Evolutionary conservation across 2,329 filamentous ascomycete genomes (phyloP).

Genomic region (Botrytis porri): DNA sequence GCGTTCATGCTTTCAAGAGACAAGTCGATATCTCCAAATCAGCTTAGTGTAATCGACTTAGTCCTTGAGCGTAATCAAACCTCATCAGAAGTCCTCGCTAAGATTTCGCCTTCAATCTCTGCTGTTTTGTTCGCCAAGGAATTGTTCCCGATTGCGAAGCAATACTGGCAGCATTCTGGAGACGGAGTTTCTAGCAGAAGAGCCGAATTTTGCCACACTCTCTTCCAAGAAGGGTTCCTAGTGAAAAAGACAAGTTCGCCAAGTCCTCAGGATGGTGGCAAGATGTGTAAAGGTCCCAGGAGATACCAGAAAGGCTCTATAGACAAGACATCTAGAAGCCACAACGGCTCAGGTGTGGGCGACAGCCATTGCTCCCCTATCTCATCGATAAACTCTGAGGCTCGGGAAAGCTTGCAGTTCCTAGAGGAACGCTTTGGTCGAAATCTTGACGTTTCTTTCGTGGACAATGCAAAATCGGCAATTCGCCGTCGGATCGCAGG

Average conservation of each 20-base stretch:
- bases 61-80: constrained; percentile 57
- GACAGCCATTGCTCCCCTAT: neutral
- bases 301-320: constrained; percentile 69
- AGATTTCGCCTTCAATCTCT: constrained; percentile 59
- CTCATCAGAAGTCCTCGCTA: constrained; percentile 50
- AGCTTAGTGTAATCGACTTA: constrained; percentile 59
- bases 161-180: constrained; percentile 96
- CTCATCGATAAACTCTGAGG: constrained; percentile 30
- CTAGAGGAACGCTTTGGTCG: constrained; percentile 93
- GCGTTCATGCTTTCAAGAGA: constrained; percentile 67
- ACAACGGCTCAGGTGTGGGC: constrained; percentile 22
- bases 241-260: constrained; percentile 44
- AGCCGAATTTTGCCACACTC: constrained; percentile 80
- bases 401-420: constrained; percentile 70
- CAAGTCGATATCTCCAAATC: constrained; percentile 48
- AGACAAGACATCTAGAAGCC: constrained; percentile 40
- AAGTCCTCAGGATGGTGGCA: constrained; percentile 30
- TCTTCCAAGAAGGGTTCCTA: constrained; percentile 68
- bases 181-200: constrained; percentile 89
- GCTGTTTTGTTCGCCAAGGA: constrained; percentile 69
- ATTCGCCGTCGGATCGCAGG: constrained; percentile 87
- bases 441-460: constrained; percentile 78
- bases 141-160: constrained; percentile 72
- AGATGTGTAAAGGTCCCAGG: constrained; percentile 63
- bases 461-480: constrained; percentile 78